Evolutionary conservation across 371 early-diverging fungal species (phyloP).

Genomic region (Conidiobolus incongruus): DNA sequence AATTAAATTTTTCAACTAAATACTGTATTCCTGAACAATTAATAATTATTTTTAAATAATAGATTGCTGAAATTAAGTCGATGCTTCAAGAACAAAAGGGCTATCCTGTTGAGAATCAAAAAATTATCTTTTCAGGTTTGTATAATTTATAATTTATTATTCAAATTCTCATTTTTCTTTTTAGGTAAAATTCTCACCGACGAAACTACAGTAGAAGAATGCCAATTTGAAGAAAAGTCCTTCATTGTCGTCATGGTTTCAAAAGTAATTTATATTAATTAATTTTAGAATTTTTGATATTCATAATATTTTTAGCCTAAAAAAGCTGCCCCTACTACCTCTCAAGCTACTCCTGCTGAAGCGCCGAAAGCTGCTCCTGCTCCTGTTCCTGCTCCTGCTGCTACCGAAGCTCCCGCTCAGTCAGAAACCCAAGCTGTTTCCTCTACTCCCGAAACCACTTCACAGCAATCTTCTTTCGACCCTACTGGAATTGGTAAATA

Average conservation of each 20-base stretch:
- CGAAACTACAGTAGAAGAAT: conserved; percentile 44
- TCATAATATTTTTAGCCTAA: conserved; percentile 9
- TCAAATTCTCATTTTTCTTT: neutral
- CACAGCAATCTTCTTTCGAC: neutral
- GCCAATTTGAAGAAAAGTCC: conserved; percentile 67
- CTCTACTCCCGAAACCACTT: conserved; percentile 1
- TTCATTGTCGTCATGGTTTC: conserved; percentile 86
- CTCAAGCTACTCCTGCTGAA: conserved; percentile 10
- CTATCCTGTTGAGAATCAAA: too few species aligned
- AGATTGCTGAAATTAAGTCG: too few species aligned
- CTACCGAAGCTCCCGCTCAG: conserved; percentile 11
- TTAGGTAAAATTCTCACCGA: conserved; percentile 77
- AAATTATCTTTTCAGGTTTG: too few species aligned
- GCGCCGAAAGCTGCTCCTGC: too few species aligned
- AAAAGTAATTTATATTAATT: conserved; percentile 30
- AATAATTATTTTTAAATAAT: too few species aligned
- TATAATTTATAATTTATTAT: too few species aligned
- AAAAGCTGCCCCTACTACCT: conserved; percentile 10
- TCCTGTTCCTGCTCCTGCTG: too few species aligned
- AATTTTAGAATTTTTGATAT: conserved; percentile 8
- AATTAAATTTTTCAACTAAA: too few species aligned
- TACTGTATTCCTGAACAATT: too few species aligned
- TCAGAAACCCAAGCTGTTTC: conserved; percentile 2
- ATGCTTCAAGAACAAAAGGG: too few species aligned
- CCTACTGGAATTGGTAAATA: neutral